These are phyloP conservation scores for Vachellia pachyceras DNA, from an alignment of 306 rosid species.

Conservation along the genomic window DNA sequence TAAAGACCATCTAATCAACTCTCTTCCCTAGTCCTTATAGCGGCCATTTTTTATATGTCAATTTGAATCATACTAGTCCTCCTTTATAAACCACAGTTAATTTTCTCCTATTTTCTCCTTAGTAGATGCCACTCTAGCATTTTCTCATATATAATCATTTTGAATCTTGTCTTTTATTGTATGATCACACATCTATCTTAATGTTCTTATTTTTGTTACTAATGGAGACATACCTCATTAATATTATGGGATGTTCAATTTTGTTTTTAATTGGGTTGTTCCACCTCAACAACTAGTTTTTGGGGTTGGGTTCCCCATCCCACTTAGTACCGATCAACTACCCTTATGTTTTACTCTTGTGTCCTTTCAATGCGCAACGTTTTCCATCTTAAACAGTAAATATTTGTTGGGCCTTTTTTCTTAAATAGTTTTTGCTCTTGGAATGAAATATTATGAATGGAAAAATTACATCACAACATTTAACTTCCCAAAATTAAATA, in stretches of 20 bases:
- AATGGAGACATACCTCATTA: background rate
- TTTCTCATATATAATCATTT: background rate
- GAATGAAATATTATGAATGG: background rate
- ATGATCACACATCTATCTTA: background rate
- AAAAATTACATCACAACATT: background rate
- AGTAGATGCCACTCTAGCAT: background rate
- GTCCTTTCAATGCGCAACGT: too few species aligned
- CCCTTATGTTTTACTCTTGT: background rate
- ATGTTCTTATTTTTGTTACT: background rate
- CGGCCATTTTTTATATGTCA: background rate
- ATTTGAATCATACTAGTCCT: too few species aligned
- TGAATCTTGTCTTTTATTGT: too few species aligned
- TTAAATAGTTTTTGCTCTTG: background rate
- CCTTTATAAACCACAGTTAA: background rate
- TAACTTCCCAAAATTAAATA: background rate
- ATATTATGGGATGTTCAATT: too few species aligned
- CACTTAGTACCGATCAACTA: background rate
- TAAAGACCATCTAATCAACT: background rate
- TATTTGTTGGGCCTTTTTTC: background rate
- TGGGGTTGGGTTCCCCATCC: background rate
- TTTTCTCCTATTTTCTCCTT: too few species aligned
- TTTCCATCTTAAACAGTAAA: background rate
- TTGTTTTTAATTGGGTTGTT: background rate
- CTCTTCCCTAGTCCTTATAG: background rate
- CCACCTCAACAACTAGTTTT: background rate